phyloP scores from a whole-genome alignment of 345 rosid species.

The Brassica carinata region DNA sequence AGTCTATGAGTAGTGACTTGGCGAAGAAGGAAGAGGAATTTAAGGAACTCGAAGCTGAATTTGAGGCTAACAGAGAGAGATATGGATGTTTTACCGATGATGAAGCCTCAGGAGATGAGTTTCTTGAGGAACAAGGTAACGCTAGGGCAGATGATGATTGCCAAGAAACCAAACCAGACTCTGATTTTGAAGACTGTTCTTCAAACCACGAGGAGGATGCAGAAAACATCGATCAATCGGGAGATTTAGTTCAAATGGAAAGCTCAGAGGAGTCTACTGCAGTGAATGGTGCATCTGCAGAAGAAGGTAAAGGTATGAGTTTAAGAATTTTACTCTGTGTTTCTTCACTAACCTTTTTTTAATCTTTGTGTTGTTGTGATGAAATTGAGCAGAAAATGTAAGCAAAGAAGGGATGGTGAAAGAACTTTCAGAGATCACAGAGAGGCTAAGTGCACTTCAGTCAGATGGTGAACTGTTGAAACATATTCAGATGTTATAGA shows the following conservation, averaged over 20 bases:
- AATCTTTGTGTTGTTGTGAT: neutral
- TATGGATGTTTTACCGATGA: conserved; percentile 51
- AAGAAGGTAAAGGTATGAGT: neutral
- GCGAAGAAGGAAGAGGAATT: conserved; percentile 64
- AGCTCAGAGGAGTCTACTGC: neutral
- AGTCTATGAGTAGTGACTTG: conserved; percentile 54
- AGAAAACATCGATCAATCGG: conserved; percentile 14
- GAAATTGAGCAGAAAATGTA: neutral
- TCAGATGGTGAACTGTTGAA: conserved; percentile 44
- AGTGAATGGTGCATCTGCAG: neutral
- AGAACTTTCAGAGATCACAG: conserved; percentile 45
- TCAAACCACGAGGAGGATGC: conserved; percentile 26
- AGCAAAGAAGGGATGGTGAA: conserved; percentile 26
- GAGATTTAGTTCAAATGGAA: conserved; percentile 1
- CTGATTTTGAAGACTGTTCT: conserved; percentile 22
- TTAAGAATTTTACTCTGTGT: neutral
- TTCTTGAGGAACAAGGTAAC: conserved; percentile 10
- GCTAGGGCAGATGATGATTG: conserved; percentile 24
- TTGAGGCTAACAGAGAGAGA: conserved; percentile 64
- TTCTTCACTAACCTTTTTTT: neutral
- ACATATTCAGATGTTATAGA: conserved; percentile 30
- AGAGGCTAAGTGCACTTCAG: conserved; percentile 48
- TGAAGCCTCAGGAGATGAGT: conserved; percentile 22
- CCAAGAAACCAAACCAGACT: conserved; percentile 35
- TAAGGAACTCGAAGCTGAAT: conserved; percentile 60